Conservation (phyloP, 768 basidiomycete species). For the Amanita phalloides region DNA sequence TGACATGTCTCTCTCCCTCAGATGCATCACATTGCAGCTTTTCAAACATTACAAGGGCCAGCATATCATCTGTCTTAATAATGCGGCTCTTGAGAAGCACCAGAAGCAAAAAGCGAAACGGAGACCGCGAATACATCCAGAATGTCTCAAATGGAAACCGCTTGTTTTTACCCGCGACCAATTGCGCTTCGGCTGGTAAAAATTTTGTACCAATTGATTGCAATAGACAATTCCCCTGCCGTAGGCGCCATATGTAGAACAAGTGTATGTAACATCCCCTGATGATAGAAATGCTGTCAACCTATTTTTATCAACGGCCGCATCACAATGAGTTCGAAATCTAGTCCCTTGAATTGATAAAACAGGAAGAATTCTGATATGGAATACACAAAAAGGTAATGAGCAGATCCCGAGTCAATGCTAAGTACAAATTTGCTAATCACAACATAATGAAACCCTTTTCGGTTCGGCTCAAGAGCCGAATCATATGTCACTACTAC, state of each 20-base stretch:
- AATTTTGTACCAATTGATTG: conserved; percentile 1
- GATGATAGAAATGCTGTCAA: not conserved
- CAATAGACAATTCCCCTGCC: not conserved
- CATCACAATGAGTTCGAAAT: not conserved
- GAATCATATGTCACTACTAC: not conserved
- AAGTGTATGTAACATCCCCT: not conserved
- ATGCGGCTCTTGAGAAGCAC: conserved; percentile 84
- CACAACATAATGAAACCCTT: not conserved
- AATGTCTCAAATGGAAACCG: conserved; percentile 87
- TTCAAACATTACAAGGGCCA: conserved; percentile 96
- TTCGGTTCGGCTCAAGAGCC: not conserved
- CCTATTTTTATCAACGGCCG: not conserved
- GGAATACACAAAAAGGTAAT: not conserved
- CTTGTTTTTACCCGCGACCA: conserved; percentile 88
- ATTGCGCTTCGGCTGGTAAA: conserved; percentile 64
- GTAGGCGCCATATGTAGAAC: not conserved
- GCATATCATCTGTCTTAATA: conserved; percentile 87
- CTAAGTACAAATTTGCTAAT: not conserved
- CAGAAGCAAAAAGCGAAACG: conserved; percentile 75
- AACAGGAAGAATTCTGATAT: conserved; percentile 3
- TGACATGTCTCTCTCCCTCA: conserved; percentile 19
- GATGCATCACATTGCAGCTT: conserved; percentile 87
- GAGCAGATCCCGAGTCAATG: not conserved
- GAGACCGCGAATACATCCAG: conserved; percentile 67
- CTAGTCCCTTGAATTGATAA: not conserved